Conservation (phyloP, 176 grass and related monocot species). For the Areca catechu region DNA sequence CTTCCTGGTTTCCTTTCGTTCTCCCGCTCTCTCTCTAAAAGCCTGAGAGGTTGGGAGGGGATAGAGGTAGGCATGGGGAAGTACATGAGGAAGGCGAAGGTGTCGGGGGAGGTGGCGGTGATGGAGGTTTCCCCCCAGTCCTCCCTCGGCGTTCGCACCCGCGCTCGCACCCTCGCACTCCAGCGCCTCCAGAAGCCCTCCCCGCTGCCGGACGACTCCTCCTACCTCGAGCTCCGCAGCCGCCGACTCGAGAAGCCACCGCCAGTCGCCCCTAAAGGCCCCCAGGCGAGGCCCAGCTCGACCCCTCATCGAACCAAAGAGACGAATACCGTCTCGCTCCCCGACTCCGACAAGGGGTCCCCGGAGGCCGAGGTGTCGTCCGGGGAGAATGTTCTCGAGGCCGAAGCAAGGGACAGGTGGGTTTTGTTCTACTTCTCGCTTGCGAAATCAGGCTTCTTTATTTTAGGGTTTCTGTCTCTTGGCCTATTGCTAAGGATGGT, state of each 20-base stretch:
- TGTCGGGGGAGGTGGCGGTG: slow-evolving; percentile 22
- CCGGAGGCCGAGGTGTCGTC: slow-evolving; percentile 4
- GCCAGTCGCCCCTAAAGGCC: background rate
- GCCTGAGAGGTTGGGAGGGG: too few species aligned
- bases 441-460: background rate
- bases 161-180: slow-evolving; percentile 9
- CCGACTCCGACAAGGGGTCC: background rate
- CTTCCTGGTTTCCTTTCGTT: slow-evolving; percentile 1
- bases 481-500: too few species aligned
- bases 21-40: background rate
- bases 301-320: background rate
- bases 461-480: too few species aligned
- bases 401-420: slow-evolving; percentile 13
- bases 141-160: slow-evolving; percentile 18
- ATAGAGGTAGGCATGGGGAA: slow-evolving; percentile 11
- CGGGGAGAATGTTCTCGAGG: slow-evolving; percentile 17
- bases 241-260: slow-evolving; percentile 23
- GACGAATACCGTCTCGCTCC: too few species aligned
- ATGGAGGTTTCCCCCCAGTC: slow-evolving; percentile 23
- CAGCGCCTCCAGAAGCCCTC: background rate
- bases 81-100: slow-evolving; percentile 23
- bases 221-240: slow-evolving; percentile 24
- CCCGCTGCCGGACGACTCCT: background rate
- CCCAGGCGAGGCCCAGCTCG: background rate
- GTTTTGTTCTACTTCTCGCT: background rate